phyloP scores from a whole-genome alignment of 176 grass and related monocot species.

The Phragmites australis region DNA sequence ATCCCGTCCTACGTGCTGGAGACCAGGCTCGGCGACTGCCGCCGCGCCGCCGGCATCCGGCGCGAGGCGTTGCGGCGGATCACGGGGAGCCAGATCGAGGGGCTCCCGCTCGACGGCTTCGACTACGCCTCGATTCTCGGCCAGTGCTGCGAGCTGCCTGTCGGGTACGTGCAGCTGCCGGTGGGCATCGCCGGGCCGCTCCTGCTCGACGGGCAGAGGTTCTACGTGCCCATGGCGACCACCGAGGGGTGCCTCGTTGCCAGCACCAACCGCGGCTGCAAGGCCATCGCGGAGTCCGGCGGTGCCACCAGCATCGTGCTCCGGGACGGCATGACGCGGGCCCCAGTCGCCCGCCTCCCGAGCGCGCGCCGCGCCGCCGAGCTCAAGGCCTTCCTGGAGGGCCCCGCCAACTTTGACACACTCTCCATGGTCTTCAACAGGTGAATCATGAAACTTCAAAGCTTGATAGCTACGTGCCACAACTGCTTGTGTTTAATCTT shows the following conservation, averaged over 20 bases:
- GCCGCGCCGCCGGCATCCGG: constrained; percentile 75
- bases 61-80: constrained; percentile 63
- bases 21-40: constrained; percentile 72
- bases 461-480: neutral
- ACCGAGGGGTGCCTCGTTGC: constrained; percentile 95
- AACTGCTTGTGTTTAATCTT: neutral
- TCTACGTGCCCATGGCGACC: constrained; percentile 93
- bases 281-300: constrained; percentile 81
- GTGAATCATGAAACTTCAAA: constrained; percentile 29
- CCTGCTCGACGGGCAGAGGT: constrained; percentile 69
- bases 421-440: constrained; percentile 81
- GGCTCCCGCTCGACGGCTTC: constrained; percentile 85
- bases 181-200: constrained; percentile 83
- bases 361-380: constrained; percentile 63
- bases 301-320: constrained; percentile 81
- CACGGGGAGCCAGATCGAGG: constrained; percentile 64
- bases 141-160: constrained; percentile 84
- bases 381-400: constrained; percentile 86
- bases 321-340: constrained; percentile 77
- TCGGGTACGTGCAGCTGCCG: constrained; percentile 88
- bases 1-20: constrained; percentile 82
- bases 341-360: constrained; percentile 62
- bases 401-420: constrained; percentile 71
- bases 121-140: constrained; percentile 78
- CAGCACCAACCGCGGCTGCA: constrained; percentile 94